A percentile compares a stretch with the other conserved stretches of the same genome.
Evolutionary conservation across 2,329 filamentous ascomycete species (phyloP).

Genomic region (Ophiostoma sp.): DNA sequence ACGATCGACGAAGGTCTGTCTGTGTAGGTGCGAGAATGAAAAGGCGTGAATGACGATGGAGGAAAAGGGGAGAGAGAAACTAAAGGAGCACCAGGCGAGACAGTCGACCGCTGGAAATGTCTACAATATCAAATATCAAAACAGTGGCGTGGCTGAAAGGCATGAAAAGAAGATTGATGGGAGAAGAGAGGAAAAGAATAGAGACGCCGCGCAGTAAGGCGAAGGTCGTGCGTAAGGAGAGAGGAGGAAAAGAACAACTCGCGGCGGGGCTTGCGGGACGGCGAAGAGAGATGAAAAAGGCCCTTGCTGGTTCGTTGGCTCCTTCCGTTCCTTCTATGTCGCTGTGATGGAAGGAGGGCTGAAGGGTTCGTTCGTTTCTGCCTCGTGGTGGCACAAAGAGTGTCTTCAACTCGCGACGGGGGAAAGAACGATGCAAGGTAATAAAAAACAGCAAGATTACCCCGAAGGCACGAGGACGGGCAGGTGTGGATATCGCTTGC

Average conservation of each 20-base stretch:
- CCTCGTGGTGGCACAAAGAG: neutral
- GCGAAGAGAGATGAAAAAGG: neutral
- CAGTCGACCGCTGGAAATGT: neutral
- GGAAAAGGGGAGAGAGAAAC: neutral
- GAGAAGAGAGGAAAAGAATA: neutral
- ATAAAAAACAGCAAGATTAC: neutral
- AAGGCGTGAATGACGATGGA: neutral
- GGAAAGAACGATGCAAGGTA: conserved; percentile 9
- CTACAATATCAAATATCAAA: conserved; percentile 11
- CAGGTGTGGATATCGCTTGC: neutral
- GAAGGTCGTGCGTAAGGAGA: conserved; percentile 8
- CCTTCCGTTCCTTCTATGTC: neutral
- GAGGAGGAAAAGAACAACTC: neutral
- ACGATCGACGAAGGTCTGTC: neutral
- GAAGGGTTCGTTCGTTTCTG: neutral
- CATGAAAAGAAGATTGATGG: neutral
- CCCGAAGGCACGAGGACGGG: conserved; percentile 3
- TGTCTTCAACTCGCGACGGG: neutral
- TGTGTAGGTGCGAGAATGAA: neutral
- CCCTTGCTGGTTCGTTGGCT: neutral
- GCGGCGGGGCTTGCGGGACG: conserved; percentile 6
- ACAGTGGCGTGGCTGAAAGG: neutral
- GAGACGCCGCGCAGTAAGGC: neutral
- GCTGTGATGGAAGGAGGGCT: neutral
- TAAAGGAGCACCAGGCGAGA: neutral